Percentiles rank a stretch among this genome's conserved stretches.
phyloP scores from a whole-genome alignment of 2,329 filamentous ascomycete genomes.

The Fusarium concolor region DNA sequence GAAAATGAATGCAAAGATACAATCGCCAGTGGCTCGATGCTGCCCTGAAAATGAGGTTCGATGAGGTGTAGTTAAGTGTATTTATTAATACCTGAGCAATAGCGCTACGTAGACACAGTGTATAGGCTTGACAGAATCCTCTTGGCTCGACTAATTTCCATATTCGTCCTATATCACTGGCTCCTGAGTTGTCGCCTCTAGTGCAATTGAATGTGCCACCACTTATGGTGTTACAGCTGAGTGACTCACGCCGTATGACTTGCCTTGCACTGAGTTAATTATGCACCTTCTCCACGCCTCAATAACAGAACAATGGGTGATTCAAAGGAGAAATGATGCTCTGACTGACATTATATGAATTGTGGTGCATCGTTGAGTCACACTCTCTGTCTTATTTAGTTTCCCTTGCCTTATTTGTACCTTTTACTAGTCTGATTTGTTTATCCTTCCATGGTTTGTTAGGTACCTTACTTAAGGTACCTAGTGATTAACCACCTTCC shows the following conservation, averaged over 20 bases:
- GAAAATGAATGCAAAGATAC: neutral
- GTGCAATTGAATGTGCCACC: constrained; percentile 1
- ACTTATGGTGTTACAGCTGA: constrained; percentile 3
- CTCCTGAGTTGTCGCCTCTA: neutral
- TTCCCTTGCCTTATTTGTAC: neutral
- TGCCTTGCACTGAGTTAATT: neutral
- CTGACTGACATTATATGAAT: constrained; percentile 12
- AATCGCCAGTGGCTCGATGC: neutral
- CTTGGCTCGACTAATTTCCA: neutral
- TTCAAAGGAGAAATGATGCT: neutral
- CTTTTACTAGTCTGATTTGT: too few species aligned
- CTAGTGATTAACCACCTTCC: constrained; percentile 34
- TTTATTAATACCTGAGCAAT: neutral
- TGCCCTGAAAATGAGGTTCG: constrained; percentile 4
- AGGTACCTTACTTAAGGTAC: too few species aligned
- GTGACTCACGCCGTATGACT: constrained; percentile 46
- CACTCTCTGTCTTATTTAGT: neutral
- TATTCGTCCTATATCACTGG: constrained; percentile 4
- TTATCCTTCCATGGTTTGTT: too few species aligned
- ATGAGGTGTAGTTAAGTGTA: neutral
- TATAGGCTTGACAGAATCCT: neutral
- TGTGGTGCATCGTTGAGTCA: constrained; percentile 13
- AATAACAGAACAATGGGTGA: neutral
- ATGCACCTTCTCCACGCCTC: neutral
- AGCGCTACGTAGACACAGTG: neutral